Evolutionary conservation across 1,284 basidiomycete genomes (phyloP).

Genomic region (Ganoderma resinaceum): DNA sequence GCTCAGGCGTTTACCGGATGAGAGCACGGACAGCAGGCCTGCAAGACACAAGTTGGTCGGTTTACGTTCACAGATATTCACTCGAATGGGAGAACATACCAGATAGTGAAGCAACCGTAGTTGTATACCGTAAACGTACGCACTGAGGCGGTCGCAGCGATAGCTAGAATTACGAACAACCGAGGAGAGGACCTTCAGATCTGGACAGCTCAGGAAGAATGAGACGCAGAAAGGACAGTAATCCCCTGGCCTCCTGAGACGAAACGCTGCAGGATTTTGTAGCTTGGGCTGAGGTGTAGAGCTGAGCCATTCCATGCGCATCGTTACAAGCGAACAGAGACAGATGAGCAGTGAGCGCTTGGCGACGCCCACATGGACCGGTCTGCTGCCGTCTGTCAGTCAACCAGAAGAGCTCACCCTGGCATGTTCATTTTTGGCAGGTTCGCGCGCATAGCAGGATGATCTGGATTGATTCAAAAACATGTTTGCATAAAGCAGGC

Average conservation of each 20-base stretch:
- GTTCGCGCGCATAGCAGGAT: too few species aligned
- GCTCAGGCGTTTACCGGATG: not conserved
- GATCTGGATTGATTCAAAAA: too few species aligned
- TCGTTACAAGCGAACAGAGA: conserved; percentile 6
- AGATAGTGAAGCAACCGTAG: conserved; percentile 28
- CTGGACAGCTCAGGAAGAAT: not conserved
- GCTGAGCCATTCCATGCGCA: conserved; percentile 10
- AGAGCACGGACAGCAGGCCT: conserved; percentile 41
- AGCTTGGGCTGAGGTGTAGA: not conserved
- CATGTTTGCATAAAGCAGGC: too few species aligned
- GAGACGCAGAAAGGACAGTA: not conserved
- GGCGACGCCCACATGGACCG: conserved; percentile 15
- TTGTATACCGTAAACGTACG: conserved; percentile 27
- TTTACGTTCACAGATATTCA: not conserved
- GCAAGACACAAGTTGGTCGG: not conserved
- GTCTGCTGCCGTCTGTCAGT: conserved; percentile 10
- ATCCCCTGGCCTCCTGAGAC: not conserved
- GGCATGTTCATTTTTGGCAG: not conserved
- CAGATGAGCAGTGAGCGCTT: conserved; percentile 14
- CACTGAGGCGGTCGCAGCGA: conserved; percentile 22
- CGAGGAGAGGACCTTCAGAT: conserved; percentile 26
- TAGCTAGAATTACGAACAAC: conserved; percentile 23
- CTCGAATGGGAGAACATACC: conserved; percentile 1
- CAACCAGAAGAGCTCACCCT: conserved; percentile 1
- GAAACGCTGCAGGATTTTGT: conserved; percentile 8